phyloP scores from a whole-genome alignment of 202 grass and related monocot species.

The Cymbopogon flexuosus region DNA sequence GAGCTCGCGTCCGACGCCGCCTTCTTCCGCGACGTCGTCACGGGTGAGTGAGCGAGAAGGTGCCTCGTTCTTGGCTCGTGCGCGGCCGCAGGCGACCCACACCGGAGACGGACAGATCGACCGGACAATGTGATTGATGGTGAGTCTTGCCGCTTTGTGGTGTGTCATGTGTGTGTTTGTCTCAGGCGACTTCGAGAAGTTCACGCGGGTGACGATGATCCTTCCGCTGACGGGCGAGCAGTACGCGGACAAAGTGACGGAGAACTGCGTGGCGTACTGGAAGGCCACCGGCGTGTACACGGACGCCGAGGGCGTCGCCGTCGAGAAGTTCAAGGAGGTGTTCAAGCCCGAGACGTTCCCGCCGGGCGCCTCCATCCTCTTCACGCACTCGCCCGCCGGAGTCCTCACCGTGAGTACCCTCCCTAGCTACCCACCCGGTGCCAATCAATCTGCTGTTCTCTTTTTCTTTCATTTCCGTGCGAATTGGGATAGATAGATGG shows the following conservation, averaged over 20 bases:
- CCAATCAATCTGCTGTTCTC: background rate
- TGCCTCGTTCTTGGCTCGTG: background rate
- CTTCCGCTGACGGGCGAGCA: constrained; percentile 69
- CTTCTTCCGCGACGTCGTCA: constrained; percentile 71
- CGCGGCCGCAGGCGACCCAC: too few relatives aligned
- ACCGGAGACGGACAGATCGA: too few relatives aligned
- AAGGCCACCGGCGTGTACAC: constrained; percentile 63
- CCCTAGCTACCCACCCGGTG: too few relatives aligned
- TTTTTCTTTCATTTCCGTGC: background rate
- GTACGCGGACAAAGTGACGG: constrained; percentile 77
- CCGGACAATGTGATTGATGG: too few relatives aligned
- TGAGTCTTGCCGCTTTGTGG: too few relatives aligned
- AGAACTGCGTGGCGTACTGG: constrained; percentile 78
- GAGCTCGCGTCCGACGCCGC: constrained; percentile 44
- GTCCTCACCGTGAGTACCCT: constrained; percentile 43
- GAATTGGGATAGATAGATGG: too few relatives aligned
- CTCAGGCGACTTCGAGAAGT: constrained; percentile 81
- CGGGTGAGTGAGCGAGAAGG: constrained; percentile 21
- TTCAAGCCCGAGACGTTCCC: constrained; percentile 64
- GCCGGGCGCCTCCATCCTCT: constrained; percentile 81
- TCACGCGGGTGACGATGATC: constrained; percentile 60
- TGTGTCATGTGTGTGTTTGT: background rate
- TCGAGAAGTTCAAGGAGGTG: constrained; percentile 63
- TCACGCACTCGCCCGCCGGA: constrained; percentile 59
- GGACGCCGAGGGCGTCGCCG: constrained; percentile 57